Evolutionary conservation across 352 stramenopile species (phyloP).

Genomic region (Pythium oligandrum): DNA sequence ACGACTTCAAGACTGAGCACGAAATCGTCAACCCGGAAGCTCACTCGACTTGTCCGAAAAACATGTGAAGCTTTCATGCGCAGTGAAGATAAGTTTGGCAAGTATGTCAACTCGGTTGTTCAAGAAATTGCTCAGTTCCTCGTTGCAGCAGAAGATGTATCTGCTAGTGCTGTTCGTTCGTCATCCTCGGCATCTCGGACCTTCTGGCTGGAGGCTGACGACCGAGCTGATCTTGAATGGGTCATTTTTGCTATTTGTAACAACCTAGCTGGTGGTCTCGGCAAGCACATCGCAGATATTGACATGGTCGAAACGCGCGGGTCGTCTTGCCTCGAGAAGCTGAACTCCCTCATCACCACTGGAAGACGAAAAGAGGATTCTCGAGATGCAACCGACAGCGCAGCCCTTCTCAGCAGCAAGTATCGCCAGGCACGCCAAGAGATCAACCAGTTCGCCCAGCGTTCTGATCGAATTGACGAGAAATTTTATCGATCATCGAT

Average conservation of each 20-base stretch:
- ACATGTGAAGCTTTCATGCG: conserved; percentile 64
- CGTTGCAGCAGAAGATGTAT: conserved; percentile 1
- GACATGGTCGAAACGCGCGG: conserved; percentile 53
- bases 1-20: conserved; percentile 19
- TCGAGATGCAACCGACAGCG: too few relatives aligned
- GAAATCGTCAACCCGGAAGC: conserved; percentile 14
- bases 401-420: too few relatives aligned
- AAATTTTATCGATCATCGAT: conserved; percentile 47
- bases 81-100: conserved; percentile 63
- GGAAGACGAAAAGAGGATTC: conserved; percentile 16
- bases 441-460: conserved; percentile 58
- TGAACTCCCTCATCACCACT: conserved; percentile 48
- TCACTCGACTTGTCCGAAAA: conserved; percentile 57
- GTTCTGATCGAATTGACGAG: conserved; percentile 30
- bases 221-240: conserved; percentile 69
- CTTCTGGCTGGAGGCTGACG: conserved; percentile 33
- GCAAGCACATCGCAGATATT: conserved; percentile 69
- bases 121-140: conserved; percentile 72
- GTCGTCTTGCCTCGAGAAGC: conserved; percentile 63
- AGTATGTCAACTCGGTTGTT: conserved; percentile 72
- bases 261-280: conserved; percentile 58
- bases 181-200: too few relatives aligned
- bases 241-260: conserved; percentile 77
- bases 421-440: conserved; percentile 26
- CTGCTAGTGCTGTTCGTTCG: too few relatives aligned